Base-by-base conservation (phyloP, 441 rosid species). In the Syzygium malaccense region DNA sequence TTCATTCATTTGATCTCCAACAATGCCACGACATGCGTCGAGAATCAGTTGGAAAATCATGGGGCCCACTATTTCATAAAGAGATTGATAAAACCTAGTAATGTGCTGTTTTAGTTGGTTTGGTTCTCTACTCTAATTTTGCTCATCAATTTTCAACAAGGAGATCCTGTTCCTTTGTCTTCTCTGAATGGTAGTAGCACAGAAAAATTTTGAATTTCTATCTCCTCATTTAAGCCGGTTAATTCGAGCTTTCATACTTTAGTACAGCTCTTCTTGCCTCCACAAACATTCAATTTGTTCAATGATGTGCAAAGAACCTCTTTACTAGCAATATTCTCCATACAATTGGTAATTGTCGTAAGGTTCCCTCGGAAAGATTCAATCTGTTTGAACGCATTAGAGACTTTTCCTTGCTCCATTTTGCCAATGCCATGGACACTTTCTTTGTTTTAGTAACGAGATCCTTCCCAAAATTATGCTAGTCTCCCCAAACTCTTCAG, bases 131-230 rank as follows among this genome's bases (percentile, higher is more conserved):
- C 32, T 5, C 32, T 8, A 28, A 60, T 15, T 60, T 60, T 28
- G 32, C 28, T 60, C 14, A 14, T 60, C n/a, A n/a, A 28, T 60
- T 60, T 60, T 60, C 18, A 60, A 1, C 17, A 60, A 60, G 32
- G 66, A 28, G 9, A 28, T 60, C 32, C 3, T 60, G 28, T 60
- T 60, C 66, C 8, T 13, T 60, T 60, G 32, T 14, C 66, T 60
- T 12, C 1, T 0, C 13, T 26, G n/a, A 60, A 60, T 15, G 14
- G n/a, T 60, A 30, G 8, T 60, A 7, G n/a, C 0, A 3, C 3
- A 0, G 28, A 60, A 4, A 8, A 8, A 56, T 8, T 13, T 60
- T 14, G 2, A 26, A 7, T 28, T 28, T 14, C 66, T 28, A 60
- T 60, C 32, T 60, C 8, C 66, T 6, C 66, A 60, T 14, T 60